These are phyloP conservation scores for Dictyostelium capitatum DNA, from an alignment of 78 protist species.

Conservation along the genomic window DNA sequence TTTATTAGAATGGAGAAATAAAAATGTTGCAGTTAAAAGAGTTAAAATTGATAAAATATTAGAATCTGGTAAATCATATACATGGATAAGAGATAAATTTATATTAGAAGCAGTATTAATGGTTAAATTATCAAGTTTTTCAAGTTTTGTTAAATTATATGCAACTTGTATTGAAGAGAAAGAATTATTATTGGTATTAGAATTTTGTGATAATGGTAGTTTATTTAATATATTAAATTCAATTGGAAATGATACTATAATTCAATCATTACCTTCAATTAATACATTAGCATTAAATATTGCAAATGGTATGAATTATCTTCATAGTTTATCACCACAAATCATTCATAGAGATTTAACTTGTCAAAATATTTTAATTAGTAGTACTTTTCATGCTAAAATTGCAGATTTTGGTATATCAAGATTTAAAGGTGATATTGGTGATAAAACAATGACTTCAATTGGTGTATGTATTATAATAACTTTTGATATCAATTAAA, in stretches of 20 bases:
- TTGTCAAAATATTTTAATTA: constrained; percentile 51
- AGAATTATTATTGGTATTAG: constrained; percentile 69
- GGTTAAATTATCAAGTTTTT: constrained; percentile 72
- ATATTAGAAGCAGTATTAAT: constrained; percentile 70
- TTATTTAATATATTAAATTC: constrained; percentile 65
- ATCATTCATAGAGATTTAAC: constrained; percentile 81
- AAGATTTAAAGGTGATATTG: constrained; percentile 71
- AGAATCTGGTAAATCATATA: constrained; percentile 75
- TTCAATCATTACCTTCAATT: constrained; percentile 42
- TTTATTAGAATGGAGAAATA: constrained; percentile 41
- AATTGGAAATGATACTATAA: constrained; percentile 25
- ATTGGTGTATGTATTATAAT: constrained; percentile 18
- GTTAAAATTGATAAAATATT: constrained; percentile 69
- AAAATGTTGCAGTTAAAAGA: constrained; percentile 67
- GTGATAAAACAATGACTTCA: constrained; percentile 80
- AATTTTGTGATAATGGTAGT: constrained; percentile 74
- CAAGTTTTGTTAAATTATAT: constrained; percentile 76
- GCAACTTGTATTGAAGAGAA: constrained; percentile 58
- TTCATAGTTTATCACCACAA: constrained; percentile 77
- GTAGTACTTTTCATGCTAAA: constrained; percentile 33
- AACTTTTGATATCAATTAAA: too few species aligned
- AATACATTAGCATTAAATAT: constrained; percentile 55
- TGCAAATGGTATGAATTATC: constrained; percentile 74
- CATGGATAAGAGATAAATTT: constrained; percentile 70
- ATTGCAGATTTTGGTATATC: constrained; percentile 83